phyloP scores from a whole-genome alignment of 2,329 filamentous ascomycete species.

The Apiospora pterosperma region DNA sequence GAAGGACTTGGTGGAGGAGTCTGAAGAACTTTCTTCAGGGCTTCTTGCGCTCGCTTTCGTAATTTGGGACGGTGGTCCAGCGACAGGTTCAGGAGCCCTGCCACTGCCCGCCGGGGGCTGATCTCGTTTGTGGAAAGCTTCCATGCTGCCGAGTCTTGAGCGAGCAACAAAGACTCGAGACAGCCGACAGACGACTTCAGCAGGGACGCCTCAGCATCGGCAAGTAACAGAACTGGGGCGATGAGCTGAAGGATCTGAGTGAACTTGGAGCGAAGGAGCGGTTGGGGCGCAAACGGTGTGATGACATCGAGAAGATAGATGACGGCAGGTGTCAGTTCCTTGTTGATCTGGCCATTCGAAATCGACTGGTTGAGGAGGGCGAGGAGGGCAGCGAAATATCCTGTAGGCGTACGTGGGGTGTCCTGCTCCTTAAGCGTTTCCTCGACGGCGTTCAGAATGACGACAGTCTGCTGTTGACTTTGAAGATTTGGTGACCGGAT shows the following conservation, averaged over 20 bases:
- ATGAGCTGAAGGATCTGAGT: conserved; percentile 85
- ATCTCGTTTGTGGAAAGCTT: conserved; percentile 78
- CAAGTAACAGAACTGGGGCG: conserved; percentile 75
- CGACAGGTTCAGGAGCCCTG: conserved; percentile 78
- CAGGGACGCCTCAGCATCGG: conserved; percentile 82
- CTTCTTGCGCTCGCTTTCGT: conserved; percentile 88
- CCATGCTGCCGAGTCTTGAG: conserved; percentile 87
- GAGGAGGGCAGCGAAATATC: conserved; percentile 93
- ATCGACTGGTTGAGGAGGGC: conserved; percentile 80
- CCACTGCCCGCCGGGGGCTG: conserved; percentile 82
- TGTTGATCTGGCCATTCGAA: conserved; percentile 66
- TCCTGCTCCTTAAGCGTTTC: conserved; percentile 88
- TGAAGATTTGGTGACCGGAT: conserved; percentile 96
- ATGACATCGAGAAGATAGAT: conserved; percentile 95
- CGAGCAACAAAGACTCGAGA: conserved; percentile 84
- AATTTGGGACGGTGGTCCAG: conserved; percentile 91
- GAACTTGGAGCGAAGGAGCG: conserved; percentile 92
- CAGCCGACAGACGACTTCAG: conserved; percentile 87
- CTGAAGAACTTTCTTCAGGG: conserved; percentile 76
- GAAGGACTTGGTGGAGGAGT: conserved; percentile 87
- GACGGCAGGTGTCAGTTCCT: conserved; percentile 78
- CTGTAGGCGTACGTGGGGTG: conserved; percentile 77
- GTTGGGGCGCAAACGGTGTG: conserved; percentile 77
- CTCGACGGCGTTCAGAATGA: conserved; percentile 88
- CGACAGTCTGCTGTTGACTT: conserved; percentile 84